Conservation (phyloP, 164 flowering plant genomes). For the Aristolochia californica region DNA sequence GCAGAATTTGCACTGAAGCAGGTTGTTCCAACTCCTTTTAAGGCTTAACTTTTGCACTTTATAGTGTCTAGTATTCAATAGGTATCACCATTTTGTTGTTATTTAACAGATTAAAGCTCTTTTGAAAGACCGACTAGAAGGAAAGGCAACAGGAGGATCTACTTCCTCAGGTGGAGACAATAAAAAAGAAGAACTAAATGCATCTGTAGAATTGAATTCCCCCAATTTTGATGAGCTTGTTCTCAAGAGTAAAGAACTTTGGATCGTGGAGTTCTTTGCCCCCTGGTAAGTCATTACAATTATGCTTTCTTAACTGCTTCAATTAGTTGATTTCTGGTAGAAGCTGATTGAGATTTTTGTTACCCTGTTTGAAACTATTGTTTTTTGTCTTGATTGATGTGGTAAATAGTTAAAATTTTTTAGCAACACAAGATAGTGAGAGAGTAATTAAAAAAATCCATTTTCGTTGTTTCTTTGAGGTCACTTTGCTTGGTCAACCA, state of each 20-base stretch:
- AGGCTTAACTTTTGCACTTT: not conserved
- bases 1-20: constrained; percentile 74
- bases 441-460: no score
- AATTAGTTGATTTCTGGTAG: no score
- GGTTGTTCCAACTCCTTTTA: constrained; percentile 29
- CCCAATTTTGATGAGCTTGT: constrained; percentile 81
- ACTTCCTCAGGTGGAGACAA: constrained; percentile 36
- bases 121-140: constrained; percentile 66
- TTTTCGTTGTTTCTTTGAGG: no score
- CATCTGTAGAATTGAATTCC: constrained; percentile 71
- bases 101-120: constrained; percentile 60
- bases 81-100: not conserved
- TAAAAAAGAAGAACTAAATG: constrained; percentile 59
- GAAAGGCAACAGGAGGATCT: constrained; percentile 59
- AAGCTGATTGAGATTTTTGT: no score
- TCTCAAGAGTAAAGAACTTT: constrained; percentile 81
- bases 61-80: not conserved
- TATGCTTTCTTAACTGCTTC: not conserved
- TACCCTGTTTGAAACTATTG: no score
- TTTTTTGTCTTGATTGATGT: no score
- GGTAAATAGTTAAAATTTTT: no score
- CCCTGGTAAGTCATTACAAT: constrained; percentile 59
- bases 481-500: no score
- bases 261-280: constrained; percentile 97
- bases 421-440: no score